Conservation (phyloP, 371 early-diverging fungal genomes). For the Mucor racemosus region DNA sequence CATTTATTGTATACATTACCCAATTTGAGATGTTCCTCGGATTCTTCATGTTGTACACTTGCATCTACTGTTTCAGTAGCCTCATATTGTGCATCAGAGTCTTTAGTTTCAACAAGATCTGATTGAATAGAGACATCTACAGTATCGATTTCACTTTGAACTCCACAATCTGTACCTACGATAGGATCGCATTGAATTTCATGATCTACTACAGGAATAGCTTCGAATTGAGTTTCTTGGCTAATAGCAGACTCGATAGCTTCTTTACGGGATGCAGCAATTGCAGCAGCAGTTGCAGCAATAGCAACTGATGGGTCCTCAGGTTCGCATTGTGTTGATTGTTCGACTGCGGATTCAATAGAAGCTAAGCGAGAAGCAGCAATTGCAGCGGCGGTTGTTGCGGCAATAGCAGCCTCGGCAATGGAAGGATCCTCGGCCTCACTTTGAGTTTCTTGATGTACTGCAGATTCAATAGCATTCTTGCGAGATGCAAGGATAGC, state of each 20-base stretch:
- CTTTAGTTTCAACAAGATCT: neutral
- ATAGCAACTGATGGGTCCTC: slow-evolving; percentile 9
- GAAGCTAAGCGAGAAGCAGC: slow-evolving; percentile 3
- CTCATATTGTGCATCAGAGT: slow-evolving; percentile 13
- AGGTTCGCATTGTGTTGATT: slow-evolving; percentile 2
- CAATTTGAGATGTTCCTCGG: neutral
- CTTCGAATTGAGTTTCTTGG: slow-evolving; percentile 14
- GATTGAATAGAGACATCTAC: slow-evolving; percentile 23
- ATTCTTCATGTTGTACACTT: slow-evolving; percentile 16
- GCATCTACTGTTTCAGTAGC: slow-evolving; percentile 8
- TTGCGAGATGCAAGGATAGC: slow-evolving; percentile 11
- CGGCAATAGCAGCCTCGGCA: slow-evolving; percentile 15
- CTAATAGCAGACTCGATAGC: slow-evolving; percentile 1
- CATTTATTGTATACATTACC: neutral
- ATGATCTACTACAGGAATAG: slow-evolving; percentile 13
- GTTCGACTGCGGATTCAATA: slow-evolving; percentile 10
- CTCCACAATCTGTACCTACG: slow-evolving; percentile 9
- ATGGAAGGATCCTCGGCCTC: slow-evolving; percentile 13
- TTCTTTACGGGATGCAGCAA: slow-evolving; percentile 12
- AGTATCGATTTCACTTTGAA: slow-evolving; percentile 7
- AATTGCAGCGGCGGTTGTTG: slow-evolving; percentile 1
- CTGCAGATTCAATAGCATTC: neutral
- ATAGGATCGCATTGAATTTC: slow-evolving; percentile 13
- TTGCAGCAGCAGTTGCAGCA: slow-evolving; percentile 7
- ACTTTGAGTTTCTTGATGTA: slow-evolving; percentile 9